Percentiles rank a stretch among this genome's conserved stretches.
These are phyloP conservation scores for Pichia kudriavzevii DNA, from an alignment of 1,139 yeast genomes.

Conservation along the genomic window DNA sequence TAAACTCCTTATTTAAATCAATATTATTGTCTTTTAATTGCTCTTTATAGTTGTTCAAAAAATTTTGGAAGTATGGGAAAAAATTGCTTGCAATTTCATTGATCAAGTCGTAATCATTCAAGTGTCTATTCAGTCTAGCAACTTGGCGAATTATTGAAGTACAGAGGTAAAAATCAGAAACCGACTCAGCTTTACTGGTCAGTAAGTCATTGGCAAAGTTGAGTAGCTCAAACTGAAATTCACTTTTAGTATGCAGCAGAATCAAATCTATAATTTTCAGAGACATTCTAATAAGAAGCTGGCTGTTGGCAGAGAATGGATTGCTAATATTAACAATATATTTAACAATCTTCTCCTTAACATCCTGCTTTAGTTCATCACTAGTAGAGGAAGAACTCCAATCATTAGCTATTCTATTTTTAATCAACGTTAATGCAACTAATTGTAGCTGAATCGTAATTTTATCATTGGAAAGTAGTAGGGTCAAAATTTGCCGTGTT, in stretches of 20 bases:
- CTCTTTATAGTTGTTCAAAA: slow-evolving; percentile 6
- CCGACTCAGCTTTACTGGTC: slow-evolving; percentile 1
- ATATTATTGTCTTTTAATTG: background rate
- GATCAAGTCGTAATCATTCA: slow-evolving; percentile 5
- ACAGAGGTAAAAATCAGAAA: slow-evolving; percentile 8
- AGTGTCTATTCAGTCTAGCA: slow-evolving; percentile 11
- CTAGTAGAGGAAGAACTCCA: slow-evolving; percentile 1
- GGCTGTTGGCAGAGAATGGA: slow-evolving; percentile 6
- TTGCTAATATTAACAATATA: slow-evolving; percentile 3
- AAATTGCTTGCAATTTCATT: slow-evolving; percentile 9
- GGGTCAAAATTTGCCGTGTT: slow-evolving; percentile 1
- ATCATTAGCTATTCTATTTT: slow-evolving; percentile 6
- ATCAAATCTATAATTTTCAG: slow-evolving; percentile 8
- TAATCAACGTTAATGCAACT: slow-evolving; percentile 8
- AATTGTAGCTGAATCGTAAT: slow-evolving; percentile 5
- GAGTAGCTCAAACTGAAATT: slow-evolving; percentile 8
- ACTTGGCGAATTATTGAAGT: slow-evolving; percentile 10
- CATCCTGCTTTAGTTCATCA: background rate
- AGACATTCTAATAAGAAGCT: slow-evolving; percentile 7
- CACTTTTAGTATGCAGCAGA: background rate
- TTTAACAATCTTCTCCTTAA: slow-evolving; percentile 4
- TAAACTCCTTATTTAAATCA: background rate
- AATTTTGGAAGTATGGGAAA: slow-evolving; percentile 8
- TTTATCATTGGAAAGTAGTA: slow-evolving; percentile 1
- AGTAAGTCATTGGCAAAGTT: slow-evolving; percentile 6